Evolutionary conservation across 345 rosid genomes (phyloP).

Genomic region (Gossypium australe): DNA sequence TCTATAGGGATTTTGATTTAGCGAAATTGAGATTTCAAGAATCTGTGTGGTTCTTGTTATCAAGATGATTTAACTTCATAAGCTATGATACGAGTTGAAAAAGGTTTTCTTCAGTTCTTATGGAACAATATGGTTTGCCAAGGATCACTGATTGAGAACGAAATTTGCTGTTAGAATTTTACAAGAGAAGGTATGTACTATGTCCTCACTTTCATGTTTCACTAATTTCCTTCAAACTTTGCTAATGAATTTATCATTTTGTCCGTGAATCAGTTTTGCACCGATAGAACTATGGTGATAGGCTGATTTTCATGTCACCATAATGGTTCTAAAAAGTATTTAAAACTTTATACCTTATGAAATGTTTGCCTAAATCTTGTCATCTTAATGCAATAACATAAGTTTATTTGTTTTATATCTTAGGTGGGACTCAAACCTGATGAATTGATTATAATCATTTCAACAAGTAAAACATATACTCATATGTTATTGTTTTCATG

Average conservation of each 20-base stretch:
- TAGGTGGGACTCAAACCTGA: not conserved
- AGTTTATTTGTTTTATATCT: not conserved
- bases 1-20: slow-evolving; percentile 17
- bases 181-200: slow-evolving; percentile 15
- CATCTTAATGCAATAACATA: not conserved
- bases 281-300: not conserved
- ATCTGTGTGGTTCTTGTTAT: slow-evolving; percentile 1
- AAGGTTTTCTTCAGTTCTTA: slow-evolving; percentile 10
- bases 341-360: not conserved
- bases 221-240: not conserved
- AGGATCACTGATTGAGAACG: slow-evolving; percentile 13
- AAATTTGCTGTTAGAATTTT: slow-evolving; percentile 17
- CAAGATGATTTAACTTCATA: not conserved
- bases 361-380: not conserved
- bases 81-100: not conserved
- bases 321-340: not conserved
- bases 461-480: not conserved
- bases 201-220: not conserved
- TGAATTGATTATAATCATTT: not conserved
- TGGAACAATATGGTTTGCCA: slow-evolving; percentile 13
- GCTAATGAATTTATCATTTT: not conserved
- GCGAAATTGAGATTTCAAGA: slow-evolving; percentile 7
- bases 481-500: not conserved
- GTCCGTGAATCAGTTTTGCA: not conserved
- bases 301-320: not conserved